Percentiles rank a stretch among this genome's conserved stretches.
phyloP scores from a whole-genome alignment of 352 stramenopile species.

The Phytophthora fragariae region DNA sequence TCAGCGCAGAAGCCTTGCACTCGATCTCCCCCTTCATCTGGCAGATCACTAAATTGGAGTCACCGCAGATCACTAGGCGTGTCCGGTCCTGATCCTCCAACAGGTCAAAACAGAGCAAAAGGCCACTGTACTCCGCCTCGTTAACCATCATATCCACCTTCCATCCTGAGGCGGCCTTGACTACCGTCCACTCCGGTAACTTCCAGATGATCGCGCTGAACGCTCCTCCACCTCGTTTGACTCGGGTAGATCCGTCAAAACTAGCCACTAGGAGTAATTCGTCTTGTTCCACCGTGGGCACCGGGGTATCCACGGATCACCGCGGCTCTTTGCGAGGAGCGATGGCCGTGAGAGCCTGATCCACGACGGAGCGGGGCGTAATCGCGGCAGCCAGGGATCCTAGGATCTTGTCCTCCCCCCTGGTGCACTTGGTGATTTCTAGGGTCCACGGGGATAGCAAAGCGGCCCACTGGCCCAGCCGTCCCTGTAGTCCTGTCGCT shows the following conservation, averaged over 20 bases:
- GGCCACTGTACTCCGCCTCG: conserved; percentile 26
- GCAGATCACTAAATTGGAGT: conserved; percentile 13
- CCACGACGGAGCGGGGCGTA: neutral
- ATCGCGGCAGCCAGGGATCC: neutral
- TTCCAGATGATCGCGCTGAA: conserved; percentile 27
- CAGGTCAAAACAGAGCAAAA: neutral
- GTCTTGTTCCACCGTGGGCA: neutral
- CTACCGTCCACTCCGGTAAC: conserved; percentile 13
- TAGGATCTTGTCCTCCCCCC: conserved; percentile 21
- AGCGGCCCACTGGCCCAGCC: conserved; percentile 10
- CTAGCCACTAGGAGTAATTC: conserved; percentile 12
- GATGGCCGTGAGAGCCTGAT: neutral
- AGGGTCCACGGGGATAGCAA: neutral
- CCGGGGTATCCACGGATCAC: neutral
- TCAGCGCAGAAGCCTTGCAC: neutral
- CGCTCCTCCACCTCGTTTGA: conserved; percentile 8
- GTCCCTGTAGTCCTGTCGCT: neutral
- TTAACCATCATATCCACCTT: conserved; percentile 18
- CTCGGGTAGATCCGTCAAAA: conserved; percentile 29
- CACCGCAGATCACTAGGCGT: neutral
- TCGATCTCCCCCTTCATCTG: conserved; percentile 14
- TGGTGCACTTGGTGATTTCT: neutral
- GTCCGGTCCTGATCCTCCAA: neutral
- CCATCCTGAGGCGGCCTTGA: neutral
- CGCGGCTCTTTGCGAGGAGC: neutral